Percentiles rank a stretch among this genome's conserved stretches.
Evolutionary conservation across 352 stramenopile genomes (phyloP).

Genomic region (Phytophthora syringae): DNA sequence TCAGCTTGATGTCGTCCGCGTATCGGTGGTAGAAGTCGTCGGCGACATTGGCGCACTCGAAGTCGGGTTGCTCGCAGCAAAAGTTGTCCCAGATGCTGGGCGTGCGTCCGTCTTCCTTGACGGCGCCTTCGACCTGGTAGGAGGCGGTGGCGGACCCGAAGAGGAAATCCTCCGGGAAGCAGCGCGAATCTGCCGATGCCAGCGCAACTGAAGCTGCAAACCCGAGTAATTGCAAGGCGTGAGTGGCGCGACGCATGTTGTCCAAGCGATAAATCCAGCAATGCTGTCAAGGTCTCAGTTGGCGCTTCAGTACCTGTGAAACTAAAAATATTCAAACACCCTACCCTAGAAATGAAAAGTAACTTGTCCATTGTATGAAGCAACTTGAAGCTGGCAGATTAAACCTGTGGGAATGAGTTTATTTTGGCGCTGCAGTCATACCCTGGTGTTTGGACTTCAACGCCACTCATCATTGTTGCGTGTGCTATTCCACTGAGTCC

Average conservation of each 20-base stretch:
- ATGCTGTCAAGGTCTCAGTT: no score
- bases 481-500: no score
- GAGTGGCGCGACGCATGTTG: neutral
- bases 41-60: conserved; percentile 86
- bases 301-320: no score
- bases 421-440: no score
- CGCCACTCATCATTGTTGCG: neutral
- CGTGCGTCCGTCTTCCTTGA: conserved; percentile 77
- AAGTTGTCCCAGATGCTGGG: conserved; percentile 93
- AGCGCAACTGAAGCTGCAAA: neutral
- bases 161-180: conserved; percentile 63
- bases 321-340: no score
- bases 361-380: no score
- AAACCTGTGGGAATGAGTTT: no score
- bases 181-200: conserved; percentile 11
- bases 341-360: no score
- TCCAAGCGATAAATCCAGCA: neutral
- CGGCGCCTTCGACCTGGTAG: conserved; percentile 92
- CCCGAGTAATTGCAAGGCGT: neutral
- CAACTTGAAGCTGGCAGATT: no score
- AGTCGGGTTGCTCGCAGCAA: conserved; percentile 58
- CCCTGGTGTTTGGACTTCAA: no score
- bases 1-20: conserved; percentile 90
- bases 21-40: conserved; percentile 93
- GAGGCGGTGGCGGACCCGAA: conserved; percentile 83